Evolutionary conservation across 805 yeast species (phyloP).

Genomic region (Yarrowia keelungensis): DNA sequence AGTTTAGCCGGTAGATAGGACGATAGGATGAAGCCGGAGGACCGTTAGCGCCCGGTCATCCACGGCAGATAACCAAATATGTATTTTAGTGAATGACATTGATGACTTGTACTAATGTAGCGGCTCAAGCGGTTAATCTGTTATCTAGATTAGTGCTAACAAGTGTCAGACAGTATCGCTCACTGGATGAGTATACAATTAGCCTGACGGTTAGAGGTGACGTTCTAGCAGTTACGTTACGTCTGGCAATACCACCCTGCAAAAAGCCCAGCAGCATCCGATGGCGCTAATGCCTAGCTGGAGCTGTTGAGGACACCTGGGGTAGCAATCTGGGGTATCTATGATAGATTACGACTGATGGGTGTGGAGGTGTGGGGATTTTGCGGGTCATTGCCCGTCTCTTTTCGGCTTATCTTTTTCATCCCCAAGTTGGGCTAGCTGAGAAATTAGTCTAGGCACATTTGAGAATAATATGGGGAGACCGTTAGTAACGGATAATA

Average conservation of each 20-base stretch:
- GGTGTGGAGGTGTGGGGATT: too few relatives aligned
- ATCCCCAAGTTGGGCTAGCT: background rate
- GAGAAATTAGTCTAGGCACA: too few relatives aligned
- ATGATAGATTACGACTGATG: background rate
- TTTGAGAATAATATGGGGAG: background rate
- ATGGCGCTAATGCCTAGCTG: slow-evolving; percentile 22
- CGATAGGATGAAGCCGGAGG: background rate
- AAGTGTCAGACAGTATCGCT: too few relatives aligned
- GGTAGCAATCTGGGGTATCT: background rate
- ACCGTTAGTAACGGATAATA: slow-evolving; percentile 1
- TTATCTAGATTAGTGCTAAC: too few relatives aligned
- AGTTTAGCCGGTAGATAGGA: slow-evolving; percentile 9
- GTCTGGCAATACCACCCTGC: slow-evolving; percentile 6
- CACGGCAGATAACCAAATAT: background rate
- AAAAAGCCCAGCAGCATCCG: background rate
- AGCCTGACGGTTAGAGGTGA: background rate
- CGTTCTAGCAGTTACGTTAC: background rate
- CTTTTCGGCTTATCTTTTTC: too few relatives aligned
- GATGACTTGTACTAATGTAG: too few relatives aligned
- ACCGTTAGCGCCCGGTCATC: too few relatives aligned
- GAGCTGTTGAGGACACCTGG: background rate
- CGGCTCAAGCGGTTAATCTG: too few relatives aligned
- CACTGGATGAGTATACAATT: too few relatives aligned
- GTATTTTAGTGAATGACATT: background rate
- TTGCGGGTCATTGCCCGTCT: too few relatives aligned